Evolutionary conservation across 2,329 filamentous ascomycete species (phyloP).

Genomic region (Sporothrix inflata): DNA sequence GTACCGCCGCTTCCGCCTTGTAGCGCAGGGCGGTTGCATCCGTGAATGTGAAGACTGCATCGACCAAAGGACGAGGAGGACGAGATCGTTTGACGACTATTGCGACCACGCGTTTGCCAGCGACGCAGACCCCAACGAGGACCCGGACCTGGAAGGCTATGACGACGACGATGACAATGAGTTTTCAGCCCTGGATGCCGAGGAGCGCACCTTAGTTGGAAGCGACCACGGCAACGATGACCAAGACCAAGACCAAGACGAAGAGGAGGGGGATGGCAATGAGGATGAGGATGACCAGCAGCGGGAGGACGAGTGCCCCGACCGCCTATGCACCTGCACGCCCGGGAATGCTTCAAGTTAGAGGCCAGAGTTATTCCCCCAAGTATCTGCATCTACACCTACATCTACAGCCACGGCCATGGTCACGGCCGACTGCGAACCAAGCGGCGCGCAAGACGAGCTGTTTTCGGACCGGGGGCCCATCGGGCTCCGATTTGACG

Average conservation of each 20-base stretch:
- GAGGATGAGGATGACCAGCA: neutral
- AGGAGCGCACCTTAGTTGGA: neutral
- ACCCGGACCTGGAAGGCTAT: neutral
- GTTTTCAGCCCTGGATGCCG: neutral
- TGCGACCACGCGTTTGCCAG: neutral
- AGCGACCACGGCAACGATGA: neutral
- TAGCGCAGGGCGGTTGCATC: neutral
- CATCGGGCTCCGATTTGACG: neutral
- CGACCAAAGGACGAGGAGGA: neutral
- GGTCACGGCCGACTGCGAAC: neutral
- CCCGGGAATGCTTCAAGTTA: neutral
- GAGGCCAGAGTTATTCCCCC: neutral
- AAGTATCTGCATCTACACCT: neutral
- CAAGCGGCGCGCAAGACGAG: slow-evolving; percentile 13
- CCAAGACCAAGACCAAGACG: neutral
- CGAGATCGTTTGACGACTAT: neutral
- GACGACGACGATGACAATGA: neutral
- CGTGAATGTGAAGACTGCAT: neutral
- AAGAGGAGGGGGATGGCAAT: neutral
- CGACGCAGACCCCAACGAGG: neutral
- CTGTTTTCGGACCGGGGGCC: neutral
- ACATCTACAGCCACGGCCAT: neutral
- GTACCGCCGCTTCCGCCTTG: neutral
- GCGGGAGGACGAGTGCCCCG: neutral
- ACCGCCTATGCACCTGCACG: neutral